Evolutionary conservation across 1,139 yeast species (phyloP), one percentile per base, ranked within the genome.

Genomic region (Geotrichum histeridarum): DNA sequence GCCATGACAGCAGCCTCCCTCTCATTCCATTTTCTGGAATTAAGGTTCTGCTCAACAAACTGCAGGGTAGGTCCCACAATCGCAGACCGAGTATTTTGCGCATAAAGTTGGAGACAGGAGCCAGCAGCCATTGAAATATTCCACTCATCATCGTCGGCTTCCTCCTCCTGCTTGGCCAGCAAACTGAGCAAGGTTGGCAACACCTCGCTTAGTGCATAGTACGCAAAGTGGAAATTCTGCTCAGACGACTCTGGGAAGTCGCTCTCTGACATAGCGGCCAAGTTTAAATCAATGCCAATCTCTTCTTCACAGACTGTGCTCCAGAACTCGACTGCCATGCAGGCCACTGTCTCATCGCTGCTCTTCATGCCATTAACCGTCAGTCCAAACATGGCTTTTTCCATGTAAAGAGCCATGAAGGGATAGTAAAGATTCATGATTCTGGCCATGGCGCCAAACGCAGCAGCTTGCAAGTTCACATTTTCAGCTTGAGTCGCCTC

Each of bases 1-100:
- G 99, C 97, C 99, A 93, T 93, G 7, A 93, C 97, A 0, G 98
- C 95, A 27, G 99, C 98, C 73, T 93, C 99, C 65, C 96, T 84
- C 56, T 81, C 74, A 71, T 95, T 82, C 99, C 99, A 93, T 61
- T 80, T 77, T 8, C 70, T 64, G 33, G 78, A 72, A 8, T 72
- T 70, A 54, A 93, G 79, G 66, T 88, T 86, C 45, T 80, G 77
- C 61, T 85, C 91, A 38, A 93, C 96, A 73, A 90, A 93, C 55
- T 78, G 78, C 59, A 93, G 74, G 4, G 95, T 88, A 48, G 95
- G 93, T 59, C 83, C 86, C 45, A 91, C 90, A 51, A 93, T 90
- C 62, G 83, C 83, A 67, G 86, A 83, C 14, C 93, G 94, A 51
- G 95, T 86, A 66, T 86, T 82, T 70, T 87, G 95, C 4, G 99